These are phyloP conservation scores for Alternaria atra DNA, from an alignment of 2,329 filamentous ascomycete genomes.

Conservation along the genomic window DNA sequence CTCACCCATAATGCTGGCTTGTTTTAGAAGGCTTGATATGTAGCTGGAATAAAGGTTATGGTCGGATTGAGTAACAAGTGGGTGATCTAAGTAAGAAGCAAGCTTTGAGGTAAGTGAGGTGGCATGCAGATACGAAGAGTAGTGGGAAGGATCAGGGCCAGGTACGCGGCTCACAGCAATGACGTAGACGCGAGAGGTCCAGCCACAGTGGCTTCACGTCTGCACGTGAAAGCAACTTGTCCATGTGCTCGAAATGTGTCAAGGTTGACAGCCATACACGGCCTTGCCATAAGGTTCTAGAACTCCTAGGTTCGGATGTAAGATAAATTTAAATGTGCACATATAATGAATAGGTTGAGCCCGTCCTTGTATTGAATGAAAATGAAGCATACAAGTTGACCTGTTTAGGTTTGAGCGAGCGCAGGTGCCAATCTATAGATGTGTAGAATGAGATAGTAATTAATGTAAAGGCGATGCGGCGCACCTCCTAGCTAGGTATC, in stretches of 20 bases:
- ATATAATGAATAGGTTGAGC: not conserved
- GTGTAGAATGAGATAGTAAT: slow-evolving; percentile 10
- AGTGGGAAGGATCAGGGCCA: slow-evolving; percentile 3
- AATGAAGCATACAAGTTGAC: not conserved
- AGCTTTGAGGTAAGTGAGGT: not conserved
- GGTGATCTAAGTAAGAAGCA: not conserved
- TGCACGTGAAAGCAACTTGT: slow-evolving; percentile 14
- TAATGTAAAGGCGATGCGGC: slow-evolving; percentile 8
- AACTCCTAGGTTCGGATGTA: not conserved
- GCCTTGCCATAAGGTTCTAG: not conserved
- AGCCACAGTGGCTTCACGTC: slow-evolving; percentile 27
- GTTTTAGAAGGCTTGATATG: not conserved
- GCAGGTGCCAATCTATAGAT: not conserved
- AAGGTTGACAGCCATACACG: not conserved
- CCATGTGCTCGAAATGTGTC: not conserved
- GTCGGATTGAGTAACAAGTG: not conserved
- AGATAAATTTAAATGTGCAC: not conserved
- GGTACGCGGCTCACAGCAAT: slow-evolving; percentile 20
- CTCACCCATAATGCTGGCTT: slow-evolving; percentile 33
- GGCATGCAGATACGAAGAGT: slow-evolving; percentile 1
- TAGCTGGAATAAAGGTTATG: not conserved
- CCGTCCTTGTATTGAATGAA: not conserved
- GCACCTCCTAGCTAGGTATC: slow-evolving; percentile 17
- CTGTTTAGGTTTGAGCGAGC: not conserved
- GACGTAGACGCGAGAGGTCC: slow-evolving; percentile 26